These are phyloP conservation scores for Ogataea salicorniae DNA, from an alignment of 805 yeast species.

Conservation along the genomic window DNA sequence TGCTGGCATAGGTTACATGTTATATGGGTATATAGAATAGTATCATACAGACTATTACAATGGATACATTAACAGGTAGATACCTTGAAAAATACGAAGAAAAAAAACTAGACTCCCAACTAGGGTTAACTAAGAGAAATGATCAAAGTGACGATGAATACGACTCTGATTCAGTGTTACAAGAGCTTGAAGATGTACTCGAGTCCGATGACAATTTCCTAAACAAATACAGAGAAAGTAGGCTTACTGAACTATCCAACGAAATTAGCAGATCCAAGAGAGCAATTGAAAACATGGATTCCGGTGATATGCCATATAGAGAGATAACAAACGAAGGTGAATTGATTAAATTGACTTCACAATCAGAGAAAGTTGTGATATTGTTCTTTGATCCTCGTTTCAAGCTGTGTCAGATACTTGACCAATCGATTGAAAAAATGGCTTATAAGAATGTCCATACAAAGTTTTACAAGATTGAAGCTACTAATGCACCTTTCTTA, in stretches of 20 bases:
- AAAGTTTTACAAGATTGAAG: slow-evolving; percentile 50
- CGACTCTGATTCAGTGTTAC: slow-evolving; percentile 35
- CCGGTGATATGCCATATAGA: slow-evolving; percentile 32
- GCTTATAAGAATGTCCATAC: slow-evolving; percentile 57
- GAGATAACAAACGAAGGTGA: slow-evolving; percentile 51
- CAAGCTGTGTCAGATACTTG: slow-evolving; percentile 56
- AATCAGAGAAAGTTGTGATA: slow-evolving; percentile 40
- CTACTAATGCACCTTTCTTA: slow-evolving; percentile 65
- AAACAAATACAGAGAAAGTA: slow-evolving; percentile 52
- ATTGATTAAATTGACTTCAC: slow-evolving; percentile 47
- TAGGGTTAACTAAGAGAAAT: neutral
- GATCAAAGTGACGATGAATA: slow-evolving; percentile 22
- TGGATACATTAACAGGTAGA: slow-evolving; percentile 13
- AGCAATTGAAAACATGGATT: slow-evolving; percentile 27
- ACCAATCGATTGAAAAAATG: slow-evolving; percentile 37
- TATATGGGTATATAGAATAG: neutral
- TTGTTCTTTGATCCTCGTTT: slow-evolving; percentile 64
- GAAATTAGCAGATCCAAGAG: slow-evolving; percentile 35
- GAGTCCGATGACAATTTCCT: slow-evolving; percentile 38
- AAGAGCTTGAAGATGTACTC: slow-evolving; percentile 47
- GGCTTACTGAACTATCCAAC: slow-evolving; percentile 51
- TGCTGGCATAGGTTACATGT: neutral
- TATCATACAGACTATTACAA: neutral
- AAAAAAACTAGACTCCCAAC: slow-evolving; percentile 5
- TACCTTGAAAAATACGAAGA: slow-evolving; percentile 43